Percentiles rank a stretch among this genome's conserved stretches.
phyloP scores from a whole-genome alignment of 2,329 filamentous ascomycete species.

The Cladosporium sp. region DNA sequence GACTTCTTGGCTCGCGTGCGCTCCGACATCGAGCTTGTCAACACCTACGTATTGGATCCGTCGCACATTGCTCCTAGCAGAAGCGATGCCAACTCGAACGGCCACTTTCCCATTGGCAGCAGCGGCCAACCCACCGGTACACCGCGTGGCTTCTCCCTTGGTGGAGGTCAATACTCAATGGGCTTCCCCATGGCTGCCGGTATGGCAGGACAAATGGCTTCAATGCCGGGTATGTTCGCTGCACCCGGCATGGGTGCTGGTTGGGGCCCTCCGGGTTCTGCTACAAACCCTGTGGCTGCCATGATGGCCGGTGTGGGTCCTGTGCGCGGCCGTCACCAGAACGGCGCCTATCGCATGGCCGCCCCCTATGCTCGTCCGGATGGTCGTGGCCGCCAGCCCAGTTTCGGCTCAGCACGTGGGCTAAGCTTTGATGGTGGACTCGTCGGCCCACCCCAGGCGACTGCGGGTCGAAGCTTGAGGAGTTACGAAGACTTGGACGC shows the following conservation, averaged over 20 bases:
- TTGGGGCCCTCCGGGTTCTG: constrained; percentile 57
- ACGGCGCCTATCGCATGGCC: constrained; percentile 24
- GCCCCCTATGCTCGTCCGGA: constrained; percentile 26
- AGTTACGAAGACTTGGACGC: constrained; percentile 98
- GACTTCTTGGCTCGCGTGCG: constrained; percentile 81
- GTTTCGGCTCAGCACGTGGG: constrained; percentile 13
- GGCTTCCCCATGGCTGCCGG: constrained; percentile 40
- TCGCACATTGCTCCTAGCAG: constrained; percentile 90
- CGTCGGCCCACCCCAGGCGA: constrained; percentile 83
- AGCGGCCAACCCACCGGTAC: constrained; percentile 68
- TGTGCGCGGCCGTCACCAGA: constrained; percentile 37
- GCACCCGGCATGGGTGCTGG: constrained; percentile 40
- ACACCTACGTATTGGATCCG: constrained; percentile 90
- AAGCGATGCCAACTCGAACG: constrained; percentile 91
- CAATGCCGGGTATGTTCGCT: constrained; percentile 41
- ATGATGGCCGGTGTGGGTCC: constrained; percentile 38
- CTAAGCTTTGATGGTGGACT: constrained; percentile 39
- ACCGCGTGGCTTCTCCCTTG: constrained; percentile 86
- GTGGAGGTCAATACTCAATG: constrained; percentile 49
- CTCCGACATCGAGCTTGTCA: constrained; percentile 85
- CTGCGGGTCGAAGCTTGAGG: constrained; percentile 87
- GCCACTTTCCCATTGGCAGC: constrained; percentile 81
- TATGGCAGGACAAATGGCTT: constrained; percentile 29
- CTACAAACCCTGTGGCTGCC: constrained; percentile 18
- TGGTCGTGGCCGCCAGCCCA: constrained; percentile 19